Evolutionary conservation across 495 filamentous ascomycete species (phyloP), one percentile per base, ranked within the genome.

Genomic region (Penicillium roqueforti): DNA sequence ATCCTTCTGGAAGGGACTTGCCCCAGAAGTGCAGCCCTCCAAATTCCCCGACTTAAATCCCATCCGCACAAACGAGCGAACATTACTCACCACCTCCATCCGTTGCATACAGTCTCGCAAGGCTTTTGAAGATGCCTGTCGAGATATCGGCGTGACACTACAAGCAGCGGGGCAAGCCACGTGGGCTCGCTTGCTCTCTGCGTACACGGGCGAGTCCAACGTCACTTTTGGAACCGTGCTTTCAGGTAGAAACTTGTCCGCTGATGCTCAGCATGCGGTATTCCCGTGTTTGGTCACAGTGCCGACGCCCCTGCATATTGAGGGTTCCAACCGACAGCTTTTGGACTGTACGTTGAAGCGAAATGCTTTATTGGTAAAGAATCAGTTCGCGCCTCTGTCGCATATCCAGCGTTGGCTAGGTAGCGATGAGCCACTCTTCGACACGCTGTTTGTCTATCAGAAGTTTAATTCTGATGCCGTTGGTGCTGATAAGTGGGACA

Each of bases 381-480:
- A 89, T 58, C 89, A 92, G 52, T 86, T 87, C 58, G 81, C 82
- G 0, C 80, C 88, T 4, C 68, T 93, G 14, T 68, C 76, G 6
- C 76, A 79, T 22, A 83, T 93, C 32, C 88, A 91, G 57, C 77
- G 79, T 25, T 85, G 82, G 78, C 72, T 85, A 42, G 82, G 81
- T 3, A 70, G 78, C 0, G 77, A 85, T 28, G 69, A 78, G 19
- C 71, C 74, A 11, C 75, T 90, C 3, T 92, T 95, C 58, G 89
- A 95, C 66, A 88, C 88, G 0, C 68, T 95, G 26, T 83, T 95
- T 62, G 84, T 84, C 0, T 92, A 88, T 62, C 90, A 92, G 60
- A 91, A 88, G 55, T 53, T 76, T 46, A 54, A 49, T 41, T 63
- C 52, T 0, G 47, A 45, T 0, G 34, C 36, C 6, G 31, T 55